phyloP scores from a whole-genome alignment of 495 filamentous ascomycete genomes.

The Talaromyces borbonicus region DNA sequence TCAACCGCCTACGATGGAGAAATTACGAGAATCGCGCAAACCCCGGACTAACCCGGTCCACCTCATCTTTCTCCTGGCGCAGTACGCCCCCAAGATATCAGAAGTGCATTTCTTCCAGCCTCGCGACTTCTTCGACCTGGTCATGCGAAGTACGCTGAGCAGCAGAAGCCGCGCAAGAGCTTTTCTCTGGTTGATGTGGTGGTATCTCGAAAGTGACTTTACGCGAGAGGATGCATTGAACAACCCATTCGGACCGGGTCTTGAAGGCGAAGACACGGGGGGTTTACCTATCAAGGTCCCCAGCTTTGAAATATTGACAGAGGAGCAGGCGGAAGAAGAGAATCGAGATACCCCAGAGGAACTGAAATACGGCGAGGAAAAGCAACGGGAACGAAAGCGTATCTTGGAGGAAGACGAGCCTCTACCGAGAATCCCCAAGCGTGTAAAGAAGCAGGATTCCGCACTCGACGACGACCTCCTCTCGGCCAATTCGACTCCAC shows the following conservation, averaged over 20 bases:
- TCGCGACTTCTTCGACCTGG: slow-evolving; percentile 89
- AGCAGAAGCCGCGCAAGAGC: slow-evolving; percentile 77
- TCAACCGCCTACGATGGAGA: slow-evolving; percentile 77
- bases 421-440: slow-evolving; percentile 44
- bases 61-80: slow-evolving; percentile 87
- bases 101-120: slow-evolving; percentile 82
- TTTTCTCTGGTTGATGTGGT: slow-evolving; percentile 98
- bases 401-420: slow-evolving; percentile 59
- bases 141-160: slow-evolving; percentile 79
- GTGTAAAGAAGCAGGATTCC: slow-evolving; percentile 42
- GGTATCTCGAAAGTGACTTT: slow-evolving; percentile 96
- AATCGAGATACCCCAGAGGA: slow-evolving; percentile 88
- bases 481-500: slow-evolving; percentile 32
- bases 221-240: slow-evolving; percentile 67
- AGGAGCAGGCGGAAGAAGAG: slow-evolving; percentile 68
- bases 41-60: slow-evolving; percentile 96
- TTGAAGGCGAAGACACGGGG: slow-evolving; percentile 48
- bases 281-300: slow-evolving; percentile 75
- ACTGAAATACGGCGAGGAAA: slow-evolving; percentile 73
- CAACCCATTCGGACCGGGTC: slow-evolving; percentile 82
- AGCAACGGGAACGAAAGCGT: slow-evolving; percentile 75
- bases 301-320: slow-evolving; percentile 61
- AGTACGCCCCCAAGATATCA: slow-evolving; percentile 82
- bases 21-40: slow-evolving; percentile 53
- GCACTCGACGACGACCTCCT: slow-evolving; percentile 30